phyloP scores from a whole-genome alignment of 169 alveolate species.

The Plasmodium relictum region DNA sequence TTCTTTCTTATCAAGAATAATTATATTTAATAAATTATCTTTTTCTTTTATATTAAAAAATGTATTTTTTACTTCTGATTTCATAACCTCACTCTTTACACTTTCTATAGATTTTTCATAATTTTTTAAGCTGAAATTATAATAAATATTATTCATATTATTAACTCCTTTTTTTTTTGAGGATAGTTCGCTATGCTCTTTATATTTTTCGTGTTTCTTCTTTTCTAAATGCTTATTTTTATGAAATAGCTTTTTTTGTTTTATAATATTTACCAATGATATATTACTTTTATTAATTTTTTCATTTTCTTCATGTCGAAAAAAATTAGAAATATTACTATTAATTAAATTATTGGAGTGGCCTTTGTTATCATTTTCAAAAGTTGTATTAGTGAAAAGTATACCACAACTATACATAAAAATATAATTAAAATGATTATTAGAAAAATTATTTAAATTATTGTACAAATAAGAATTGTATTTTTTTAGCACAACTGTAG shows the following conservation, averaged over 20 bases:
- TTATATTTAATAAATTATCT: background rate
- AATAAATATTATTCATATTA: background rate
- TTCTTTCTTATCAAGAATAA: background rate
- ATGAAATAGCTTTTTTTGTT: background rate
- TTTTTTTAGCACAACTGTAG: slow-evolving; percentile 33
- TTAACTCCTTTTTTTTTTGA: background rate
- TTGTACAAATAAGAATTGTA: slow-evolving; percentile 20
- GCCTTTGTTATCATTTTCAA: background rate
- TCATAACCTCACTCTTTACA: background rate
- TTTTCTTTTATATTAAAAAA: background rate
- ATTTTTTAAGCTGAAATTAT: background rate
- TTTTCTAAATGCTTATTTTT: too few relatives aligned
- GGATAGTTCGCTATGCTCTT: background rate
- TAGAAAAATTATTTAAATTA: background rate
- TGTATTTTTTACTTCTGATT: background rate
- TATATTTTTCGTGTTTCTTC: background rate
- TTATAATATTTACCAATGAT: background rate
- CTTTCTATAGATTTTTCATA: slow-evolving; percentile 2
- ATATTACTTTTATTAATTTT: background rate
- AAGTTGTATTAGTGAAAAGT: slow-evolving; percentile 15
- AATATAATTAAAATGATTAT: background rate
- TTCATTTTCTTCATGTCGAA: background rate
- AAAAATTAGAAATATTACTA: background rate
- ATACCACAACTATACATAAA: slow-evolving; percentile 52
- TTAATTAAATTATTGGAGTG: background rate